Evolutionary conservation across 2,329 filamentous ascomycete genomes (phyloP).

Genomic region (Aspergillus hortae): DNA sequence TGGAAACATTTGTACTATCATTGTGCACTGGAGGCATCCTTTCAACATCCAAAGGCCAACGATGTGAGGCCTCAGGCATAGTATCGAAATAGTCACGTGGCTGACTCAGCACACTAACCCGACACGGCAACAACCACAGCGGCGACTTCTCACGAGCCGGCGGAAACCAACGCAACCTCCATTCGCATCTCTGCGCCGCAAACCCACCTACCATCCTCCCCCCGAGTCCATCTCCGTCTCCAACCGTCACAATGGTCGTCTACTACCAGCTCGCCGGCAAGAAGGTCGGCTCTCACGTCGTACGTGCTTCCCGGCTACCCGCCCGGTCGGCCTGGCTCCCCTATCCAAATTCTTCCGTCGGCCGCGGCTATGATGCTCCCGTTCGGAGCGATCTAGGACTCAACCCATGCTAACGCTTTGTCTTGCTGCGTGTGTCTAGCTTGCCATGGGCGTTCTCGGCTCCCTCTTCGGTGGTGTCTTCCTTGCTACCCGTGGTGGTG

Average conservation of each 20-base stretch:
- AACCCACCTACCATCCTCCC: constrained; percentile 8
- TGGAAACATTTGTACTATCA: too few relatives aligned
- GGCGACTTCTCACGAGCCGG: constrained; percentile 17
- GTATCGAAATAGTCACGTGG: background rate
- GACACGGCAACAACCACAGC: constrained; percentile 8
- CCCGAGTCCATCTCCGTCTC: constrained; percentile 18
- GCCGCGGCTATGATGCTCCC: background rate
- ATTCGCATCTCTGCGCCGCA: constrained; percentile 23
- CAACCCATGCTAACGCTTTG: constrained; percentile 11
- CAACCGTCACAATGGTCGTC: constrained; percentile 47
- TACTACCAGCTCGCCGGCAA: constrained; percentile 51
- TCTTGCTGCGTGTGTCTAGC: constrained; percentile 39
- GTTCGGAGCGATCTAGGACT: background rate
- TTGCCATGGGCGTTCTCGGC: constrained; percentile 57
- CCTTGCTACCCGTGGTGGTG: constrained; percentile 43
- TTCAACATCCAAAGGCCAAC: too few relatives aligned
- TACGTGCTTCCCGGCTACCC: constrained; percentile 32
- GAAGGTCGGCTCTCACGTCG: constrained; percentile 51
- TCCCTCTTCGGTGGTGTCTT: constrained; percentile 47
- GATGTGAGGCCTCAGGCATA: too few relatives aligned
- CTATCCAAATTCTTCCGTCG: constrained; percentile 19
- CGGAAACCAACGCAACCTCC: constrained; percentile 16
- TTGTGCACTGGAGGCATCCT: too few relatives aligned
- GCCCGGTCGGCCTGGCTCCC: background rate
- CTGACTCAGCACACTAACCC: constrained; percentile 8